Conservation (phyloP, 768 basidiomycete species). For the Glaciozyma martinii region DNA sequence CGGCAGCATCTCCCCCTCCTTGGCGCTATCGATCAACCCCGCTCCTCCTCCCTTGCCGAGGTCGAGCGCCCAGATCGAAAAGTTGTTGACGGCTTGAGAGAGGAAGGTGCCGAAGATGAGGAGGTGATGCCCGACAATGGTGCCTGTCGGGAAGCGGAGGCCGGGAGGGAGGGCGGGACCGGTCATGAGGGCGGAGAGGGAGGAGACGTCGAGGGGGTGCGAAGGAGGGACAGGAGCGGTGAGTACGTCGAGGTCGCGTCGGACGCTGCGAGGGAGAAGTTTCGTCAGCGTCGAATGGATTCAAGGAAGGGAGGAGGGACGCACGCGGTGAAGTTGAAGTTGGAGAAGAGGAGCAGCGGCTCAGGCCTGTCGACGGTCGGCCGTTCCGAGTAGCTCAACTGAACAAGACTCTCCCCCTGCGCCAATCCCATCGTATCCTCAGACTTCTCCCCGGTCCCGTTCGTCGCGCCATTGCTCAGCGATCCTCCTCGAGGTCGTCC, state of each 20-base stretch:
- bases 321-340: constrained; percentile 69
- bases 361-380: constrained; percentile 51
- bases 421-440: neutral
- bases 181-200: constrained; percentile 70
- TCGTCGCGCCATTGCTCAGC: neutral
- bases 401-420: neutral
- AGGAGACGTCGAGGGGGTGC: constrained; percentile 65
- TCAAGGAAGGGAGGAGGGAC: neutral
- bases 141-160: constrained; percentile 89
- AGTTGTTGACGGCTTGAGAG: constrained; percentile 85
- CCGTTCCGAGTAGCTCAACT: constrained; percentile 6
- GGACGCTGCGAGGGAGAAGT: constrained; percentile 45
- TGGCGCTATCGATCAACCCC: constrained; percentile 30
- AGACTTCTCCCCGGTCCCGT: neutral
- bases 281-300: neutral
- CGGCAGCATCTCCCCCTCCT: constrained; percentile 50
- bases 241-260: constrained; percentile 87
- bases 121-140: constrained; percentile 78
- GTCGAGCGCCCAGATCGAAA: constrained; percentile 93
- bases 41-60: constrained; percentile 43
- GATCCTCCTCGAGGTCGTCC: neutral
- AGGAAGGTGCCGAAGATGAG: constrained; percentile 94
- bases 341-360: constrained; percentile 86
- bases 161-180: constrained; percentile 77
- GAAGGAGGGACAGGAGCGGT: constrained; percentile 48